Evolutionary conservation across 108 stramenopile species (phyloP).

Genomic region (Bacterosira constricta): DNA sequence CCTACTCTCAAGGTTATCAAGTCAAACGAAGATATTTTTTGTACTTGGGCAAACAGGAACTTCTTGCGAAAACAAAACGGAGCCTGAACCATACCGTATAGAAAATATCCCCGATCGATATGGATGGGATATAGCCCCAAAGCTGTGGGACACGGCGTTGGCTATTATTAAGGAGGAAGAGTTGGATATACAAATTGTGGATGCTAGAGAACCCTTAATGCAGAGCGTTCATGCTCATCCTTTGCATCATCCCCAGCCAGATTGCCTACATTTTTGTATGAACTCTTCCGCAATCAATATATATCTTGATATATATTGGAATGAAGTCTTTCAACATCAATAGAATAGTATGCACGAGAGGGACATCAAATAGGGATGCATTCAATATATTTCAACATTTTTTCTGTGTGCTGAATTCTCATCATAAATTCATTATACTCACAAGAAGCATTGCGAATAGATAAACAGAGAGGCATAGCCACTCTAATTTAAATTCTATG

Average conservation of each 20-base stretch:
- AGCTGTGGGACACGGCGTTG: not conserved
- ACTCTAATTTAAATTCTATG: no score
- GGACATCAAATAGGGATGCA: no score
- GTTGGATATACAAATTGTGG: slow-evolving; percentile 8
- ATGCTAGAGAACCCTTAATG: slow-evolving; percentile 21
- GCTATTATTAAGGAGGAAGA: not conserved
- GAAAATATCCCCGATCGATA: not conserved
- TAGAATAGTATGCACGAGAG: no score
- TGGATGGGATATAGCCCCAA: not conserved
- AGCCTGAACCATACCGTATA: not conserved
- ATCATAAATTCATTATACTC: no score
- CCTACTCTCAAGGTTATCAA: slow-evolving; percentile 16
- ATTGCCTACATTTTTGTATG: slow-evolving; percentile 33
- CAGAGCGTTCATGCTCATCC: slow-evolving; percentile 35
- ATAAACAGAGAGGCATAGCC: no score
- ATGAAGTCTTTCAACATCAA: slow-evolving; percentile 26
- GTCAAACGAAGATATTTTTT: slow-evolving; percentile 11
- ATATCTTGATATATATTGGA: slow-evolving; percentile 32
- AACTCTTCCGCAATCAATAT: slow-evolving; percentile 28
- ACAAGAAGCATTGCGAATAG: no score
- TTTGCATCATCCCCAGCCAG: not conserved
- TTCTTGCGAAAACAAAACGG: not conserved
- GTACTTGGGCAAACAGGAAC: slow-evolving; percentile 14
- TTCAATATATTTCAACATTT: no score
- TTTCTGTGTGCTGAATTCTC: no score